Percentiles rank a stretch among this genome's conserved stretches.
phyloP scores from a whole-genome alignment of 805 yeast species.

The Schwanniomyces sp. region DNA sequence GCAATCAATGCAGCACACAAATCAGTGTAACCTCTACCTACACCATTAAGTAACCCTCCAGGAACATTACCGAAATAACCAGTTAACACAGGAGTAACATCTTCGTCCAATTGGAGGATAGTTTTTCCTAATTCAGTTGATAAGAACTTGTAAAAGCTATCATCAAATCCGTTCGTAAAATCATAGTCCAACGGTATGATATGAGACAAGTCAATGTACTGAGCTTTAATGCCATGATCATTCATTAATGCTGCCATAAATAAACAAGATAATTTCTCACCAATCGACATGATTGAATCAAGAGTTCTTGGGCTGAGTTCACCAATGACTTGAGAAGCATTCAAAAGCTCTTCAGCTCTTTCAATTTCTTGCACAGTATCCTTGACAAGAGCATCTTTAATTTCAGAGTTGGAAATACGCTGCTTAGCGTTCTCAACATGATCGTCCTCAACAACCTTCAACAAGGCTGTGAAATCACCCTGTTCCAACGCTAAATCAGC shows the following conservation, averaged over 20 bases:
- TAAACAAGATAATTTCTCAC: constrained; percentile 89
- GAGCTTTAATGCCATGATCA: constrained; percentile 76
- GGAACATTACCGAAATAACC: constrained; percentile 97
- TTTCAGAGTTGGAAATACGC: constrained; percentile 43
- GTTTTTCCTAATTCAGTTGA: constrained; percentile 52
- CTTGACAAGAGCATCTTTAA: constrained; percentile 54
- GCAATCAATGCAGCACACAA: constrained; percentile 96
- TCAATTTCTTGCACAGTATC: constrained; percentile 68
- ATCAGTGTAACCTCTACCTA: constrained; percentile 97
- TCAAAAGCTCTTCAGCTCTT: constrained; percentile 65
- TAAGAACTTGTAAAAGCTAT: constrained; percentile 58
- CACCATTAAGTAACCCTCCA: constrained; percentile 88
- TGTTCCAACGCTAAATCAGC: constrained; percentile 74
- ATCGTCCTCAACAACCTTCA: constrained; percentile 72
- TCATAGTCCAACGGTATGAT: constrained; percentile 66
- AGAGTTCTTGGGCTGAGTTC: constrained; percentile 87
- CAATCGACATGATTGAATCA: constrained; percentile 88
- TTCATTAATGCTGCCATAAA: constrained; percentile 85
- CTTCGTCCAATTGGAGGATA: constrained; percentile 40
- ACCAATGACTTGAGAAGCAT: constrained; percentile 89
- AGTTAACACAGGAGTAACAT: constrained; percentile 82
- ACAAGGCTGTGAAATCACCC: constrained; percentile 54
- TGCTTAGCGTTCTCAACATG: constrained; percentile 72
- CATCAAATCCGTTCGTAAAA: constrained; percentile 61
- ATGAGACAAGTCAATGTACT: constrained; percentile 74